phyloP scores from a whole-genome alignment of 2,329 filamentous ascomycete genomes.

The Fusarium sp. region DNA sequence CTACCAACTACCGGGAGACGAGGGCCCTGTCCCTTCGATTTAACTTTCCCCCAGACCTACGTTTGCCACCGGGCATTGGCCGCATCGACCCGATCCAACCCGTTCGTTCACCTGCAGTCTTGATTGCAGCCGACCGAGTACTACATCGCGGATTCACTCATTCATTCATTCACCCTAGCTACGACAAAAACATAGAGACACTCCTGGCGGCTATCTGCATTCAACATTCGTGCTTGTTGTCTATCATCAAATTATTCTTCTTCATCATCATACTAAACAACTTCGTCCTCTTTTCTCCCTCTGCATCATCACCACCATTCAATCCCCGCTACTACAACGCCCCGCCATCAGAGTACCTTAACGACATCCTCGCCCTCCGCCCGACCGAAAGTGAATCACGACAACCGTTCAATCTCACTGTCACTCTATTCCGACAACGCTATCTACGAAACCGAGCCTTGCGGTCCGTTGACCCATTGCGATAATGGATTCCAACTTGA shows the following conservation, averaged over 20 bases:
- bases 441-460: not conserved
- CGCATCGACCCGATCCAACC: slow-evolving; percentile 38
- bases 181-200: not conserved
- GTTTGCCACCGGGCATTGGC: slow-evolving; percentile 30
- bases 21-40: slow-evolving; percentile 22
- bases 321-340: slow-evolving; percentile 14
- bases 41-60: slow-evolving; percentile 9
- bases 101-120: slow-evolving; percentile 8
- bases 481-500: not conserved
- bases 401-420: slow-evolving; percentile 1
- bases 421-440: not conserved
- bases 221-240: not conserved
- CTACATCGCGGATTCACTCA: slow-evolving; percentile 3
- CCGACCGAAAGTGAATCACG: slow-evolving; percentile 29
- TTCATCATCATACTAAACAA: not conserved
- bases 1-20: slow-evolving; percentile 22
- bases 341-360: slow-evolving; percentile 22
- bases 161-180: not conserved
- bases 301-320: not conserved
- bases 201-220: not conserved
- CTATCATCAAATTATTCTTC: not conserved
- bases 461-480: not conserved
- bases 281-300: not conserved
- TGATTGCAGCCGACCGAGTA: not conserved
- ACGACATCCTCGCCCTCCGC: slow-evolving; percentile 25